phyloP scores from a whole-genome alignment of 371 early-diverging fungal species.

The Saksenaea vasiformis region DNA sequence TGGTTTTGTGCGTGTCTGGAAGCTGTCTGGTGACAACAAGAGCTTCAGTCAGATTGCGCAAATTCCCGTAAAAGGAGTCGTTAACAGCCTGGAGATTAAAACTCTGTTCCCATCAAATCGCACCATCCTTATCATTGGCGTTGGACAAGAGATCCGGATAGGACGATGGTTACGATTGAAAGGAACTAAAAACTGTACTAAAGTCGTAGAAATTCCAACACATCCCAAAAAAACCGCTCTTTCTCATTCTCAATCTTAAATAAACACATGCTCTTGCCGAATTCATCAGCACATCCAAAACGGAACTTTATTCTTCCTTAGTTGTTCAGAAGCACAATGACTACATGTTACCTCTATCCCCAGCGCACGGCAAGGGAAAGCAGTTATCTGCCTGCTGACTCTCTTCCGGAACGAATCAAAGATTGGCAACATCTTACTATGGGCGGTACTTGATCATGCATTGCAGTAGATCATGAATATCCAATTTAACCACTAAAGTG shows the following conservation, averaged over 20 bases:
- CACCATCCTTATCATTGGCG: conserved; percentile 69
- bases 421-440: too few species aligned
- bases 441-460: too few species aligned
- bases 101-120: conserved; percentile 50
- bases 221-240: conserved; percentile 6
- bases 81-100: conserved; percentile 57
- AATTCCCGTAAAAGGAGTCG: conserved; percentile 59
- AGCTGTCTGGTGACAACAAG: conserved; percentile 68
- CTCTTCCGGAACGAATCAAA: too few species aligned
- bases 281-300: not conserved
- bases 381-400: too few species aligned
- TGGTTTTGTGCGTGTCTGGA: conserved; percentile 89
- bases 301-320: not conserved
- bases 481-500: too few species aligned
- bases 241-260: not conserved
- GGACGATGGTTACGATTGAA: conserved; percentile 90
- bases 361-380: too few species aligned
- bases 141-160: conserved; percentile 85
- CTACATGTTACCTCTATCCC: too few species aligned
- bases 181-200: conserved; percentile 70
- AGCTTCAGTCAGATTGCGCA: conserved; percentile 63
- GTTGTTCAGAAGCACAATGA: not conserved
- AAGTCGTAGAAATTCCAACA: conserved; percentile 47
- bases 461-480: too few species aligned
- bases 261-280: not conserved